A percentile compares a stretch with the other conserved stretches of the same genome.
These are phyloP conservation scores for Solanum verrucosum DNA, from an alignment of 257 asterid genomes.

Conservation along the genomic window DNA sequence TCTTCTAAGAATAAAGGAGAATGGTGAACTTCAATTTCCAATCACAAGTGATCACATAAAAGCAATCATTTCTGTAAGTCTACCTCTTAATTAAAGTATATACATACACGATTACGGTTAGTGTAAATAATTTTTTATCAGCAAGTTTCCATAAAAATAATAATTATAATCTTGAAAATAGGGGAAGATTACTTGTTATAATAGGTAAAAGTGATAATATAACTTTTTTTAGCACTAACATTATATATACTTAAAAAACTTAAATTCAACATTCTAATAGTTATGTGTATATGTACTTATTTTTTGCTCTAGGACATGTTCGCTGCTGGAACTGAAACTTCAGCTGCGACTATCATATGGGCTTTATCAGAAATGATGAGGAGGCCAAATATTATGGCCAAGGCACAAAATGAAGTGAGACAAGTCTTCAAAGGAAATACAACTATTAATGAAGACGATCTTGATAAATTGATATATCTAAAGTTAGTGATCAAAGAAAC, in stretches of 20 bases:
- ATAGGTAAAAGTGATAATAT: not conserved
- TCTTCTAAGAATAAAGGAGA: slow-evolving; percentile 3
- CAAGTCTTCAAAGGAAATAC: not conserved
- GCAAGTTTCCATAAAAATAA: not conserved
- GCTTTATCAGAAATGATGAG: not conserved
- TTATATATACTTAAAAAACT: not conserved
- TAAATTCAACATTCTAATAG: not conserved
- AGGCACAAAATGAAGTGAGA: not conserved
- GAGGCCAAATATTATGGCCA: not conserved
- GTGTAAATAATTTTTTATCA: not conserved
- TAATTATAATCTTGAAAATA: not conserved
- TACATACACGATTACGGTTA: no score
- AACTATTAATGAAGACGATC: not conserved
- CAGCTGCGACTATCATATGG: slow-evolving; percentile 1
- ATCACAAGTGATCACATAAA: slow-evolving; percentile 6
- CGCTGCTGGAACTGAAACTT: slow-evolving; percentile 10
- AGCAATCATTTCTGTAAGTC: slow-evolving; percentile 1
- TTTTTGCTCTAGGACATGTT: slow-evolving; percentile 3
- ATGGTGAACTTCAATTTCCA: not conserved
- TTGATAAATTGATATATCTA: not conserved
- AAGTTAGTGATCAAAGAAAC: not conserved
- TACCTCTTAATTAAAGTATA: not conserved
- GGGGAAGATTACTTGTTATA: not conserved
- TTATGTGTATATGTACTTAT: not conserved
- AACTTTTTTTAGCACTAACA: not conserved